These are phyloP conservation scores for Eremothecium gossypii DNA, from an alignment of 1,139 yeast species.

Conservation along the genomic window DNA sequence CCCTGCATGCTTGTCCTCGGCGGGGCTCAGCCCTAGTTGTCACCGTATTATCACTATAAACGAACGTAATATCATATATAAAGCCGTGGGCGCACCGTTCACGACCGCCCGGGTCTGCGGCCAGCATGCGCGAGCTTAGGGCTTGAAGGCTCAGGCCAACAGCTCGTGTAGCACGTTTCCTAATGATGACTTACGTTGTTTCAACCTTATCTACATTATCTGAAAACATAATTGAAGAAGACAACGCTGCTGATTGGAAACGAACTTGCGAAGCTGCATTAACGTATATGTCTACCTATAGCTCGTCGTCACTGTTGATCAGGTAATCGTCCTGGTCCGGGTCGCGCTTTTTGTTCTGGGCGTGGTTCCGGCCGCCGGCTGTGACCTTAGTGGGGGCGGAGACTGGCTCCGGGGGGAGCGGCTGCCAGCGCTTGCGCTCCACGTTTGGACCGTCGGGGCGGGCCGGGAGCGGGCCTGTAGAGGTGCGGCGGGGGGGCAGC, in stretches of 20 bases:
- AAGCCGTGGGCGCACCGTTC: no score
- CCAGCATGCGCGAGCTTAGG: not conserved
- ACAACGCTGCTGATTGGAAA: not conserved
- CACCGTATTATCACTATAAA: no score
- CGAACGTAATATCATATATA: no score
- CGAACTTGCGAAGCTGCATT: not conserved
- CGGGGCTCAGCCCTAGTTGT: no score
- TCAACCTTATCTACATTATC: constrained; percentile 32
- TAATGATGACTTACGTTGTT: constrained; percentile 18
- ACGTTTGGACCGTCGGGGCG: not conserved
- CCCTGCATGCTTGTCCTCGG: no score
- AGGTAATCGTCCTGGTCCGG: constrained; percentile 25
- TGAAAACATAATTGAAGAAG: constrained; percentile 16
- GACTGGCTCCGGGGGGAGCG: constrained; percentile 22
- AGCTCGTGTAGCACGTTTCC: not conserved
- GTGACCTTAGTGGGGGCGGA: constrained; percentile 22
- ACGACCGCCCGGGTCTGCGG: no score
- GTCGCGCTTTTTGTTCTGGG: constrained; percentile 6
- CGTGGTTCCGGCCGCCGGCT: constrained; percentile 7
- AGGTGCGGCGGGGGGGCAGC: constrained; percentile 1
- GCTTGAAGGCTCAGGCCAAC: constrained; percentile 1
- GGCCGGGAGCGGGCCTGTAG: not conserved
- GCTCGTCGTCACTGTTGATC: constrained; percentile 27
- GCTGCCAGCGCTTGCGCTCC: constrained; percentile 21
- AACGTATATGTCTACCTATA: constrained; percentile 7